Base-by-base conservation (phyloP, 805 yeast genomes). In the Starmerella powellii region DNA sequence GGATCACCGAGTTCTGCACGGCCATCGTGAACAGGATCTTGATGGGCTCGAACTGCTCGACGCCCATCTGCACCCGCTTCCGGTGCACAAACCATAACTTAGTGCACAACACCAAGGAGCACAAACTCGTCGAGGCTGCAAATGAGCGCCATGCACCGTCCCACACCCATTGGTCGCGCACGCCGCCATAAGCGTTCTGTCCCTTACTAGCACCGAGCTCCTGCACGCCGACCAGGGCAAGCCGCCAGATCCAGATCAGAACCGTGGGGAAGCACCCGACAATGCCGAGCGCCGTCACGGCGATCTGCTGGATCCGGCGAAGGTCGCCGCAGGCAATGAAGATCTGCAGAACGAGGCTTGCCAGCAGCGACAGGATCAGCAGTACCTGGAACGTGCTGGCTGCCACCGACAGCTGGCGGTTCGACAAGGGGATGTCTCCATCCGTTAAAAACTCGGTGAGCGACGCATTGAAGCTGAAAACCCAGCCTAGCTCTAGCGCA, bases 21-120 rank as follows among this genome's bases (percentile, higher is more conserved):
- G 84, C 65, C 88, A 83, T 83, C 41, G 87, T 79, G 45, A 84
- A 62, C 34, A 91, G 62, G 28, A 86, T 74, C 58, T 85, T 95
- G 58, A 82, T 74, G 20, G 82, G 76, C 48, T 80, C 87, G 55
- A 87, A 84, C 57, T 84, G 94, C 55, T 70, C 75, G 45, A 85
- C 64, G 0, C 98, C 98, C 38, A 87, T 59, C 47, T 64, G 72
- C 41, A 85, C 68, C 59, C 98, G 72, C 4, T 84, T 71, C 44
- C 76, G 68, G 20, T 84, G 71, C 0, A 95, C 94, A 35, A 72
- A 41, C 20, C 68, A 57, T 38, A 91, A 67, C 58, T 88, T 91
- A n/a, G 64, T 53, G 5, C 76, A 58, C 29, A 88, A 65, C 26
- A 83, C 62, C 1, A 73, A 47, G 27, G 84, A 73, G 65, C 76